phyloP scores from a whole-genome alignment of 2,329 filamentous ascomycete genomes.

The Clarireedia monteithiana region DNA sequence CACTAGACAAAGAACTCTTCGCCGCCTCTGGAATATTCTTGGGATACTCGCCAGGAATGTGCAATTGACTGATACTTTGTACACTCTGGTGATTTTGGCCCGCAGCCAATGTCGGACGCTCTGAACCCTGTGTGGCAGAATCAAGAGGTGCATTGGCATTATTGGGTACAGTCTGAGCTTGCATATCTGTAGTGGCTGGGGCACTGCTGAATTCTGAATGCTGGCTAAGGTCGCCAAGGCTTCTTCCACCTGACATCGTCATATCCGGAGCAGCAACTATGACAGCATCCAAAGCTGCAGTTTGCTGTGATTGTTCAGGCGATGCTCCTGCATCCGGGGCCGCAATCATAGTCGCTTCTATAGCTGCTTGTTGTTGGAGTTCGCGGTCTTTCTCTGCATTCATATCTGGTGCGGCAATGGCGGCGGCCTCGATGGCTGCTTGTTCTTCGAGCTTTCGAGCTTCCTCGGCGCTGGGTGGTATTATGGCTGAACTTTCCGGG shows the following conservation, averaged over 20 bases:
- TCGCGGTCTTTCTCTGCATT: constrained; percentile 2
- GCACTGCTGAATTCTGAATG: background rate
- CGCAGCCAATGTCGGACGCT: constrained; percentile 18
- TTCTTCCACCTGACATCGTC: constrained; percentile 20
- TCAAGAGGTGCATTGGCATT: constrained; percentile 11
- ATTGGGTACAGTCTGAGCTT: background rate
- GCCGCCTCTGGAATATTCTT: background rate
- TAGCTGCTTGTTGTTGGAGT: constrained; percentile 14
- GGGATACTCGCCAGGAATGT: constrained; percentile 29
- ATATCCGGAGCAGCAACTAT: constrained; percentile 5
- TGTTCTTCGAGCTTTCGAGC: constrained; percentile 9
- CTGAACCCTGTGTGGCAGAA: constrained; percentile 13
- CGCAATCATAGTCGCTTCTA: constrained; percentile 11
- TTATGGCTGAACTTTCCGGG: constrained; percentile 18
- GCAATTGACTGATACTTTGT: constrained; percentile 25
- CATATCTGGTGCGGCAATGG: constrained; percentile 22
- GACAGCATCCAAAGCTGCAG: background rate
- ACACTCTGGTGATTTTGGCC: constrained; percentile 23
- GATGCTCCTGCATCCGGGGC: constrained; percentile 7
- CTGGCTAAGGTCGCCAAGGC: constrained; percentile 12
- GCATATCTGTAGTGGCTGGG: background rate
- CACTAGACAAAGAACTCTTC: background rate
- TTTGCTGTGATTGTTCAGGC: background rate
- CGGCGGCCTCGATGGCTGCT: constrained; percentile 20
- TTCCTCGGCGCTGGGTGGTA: constrained; percentile 19